phyloP scores from a whole-genome alignment of 2,329 filamentous ascomycete species.

The Xylariaceae sp. region DNA sequence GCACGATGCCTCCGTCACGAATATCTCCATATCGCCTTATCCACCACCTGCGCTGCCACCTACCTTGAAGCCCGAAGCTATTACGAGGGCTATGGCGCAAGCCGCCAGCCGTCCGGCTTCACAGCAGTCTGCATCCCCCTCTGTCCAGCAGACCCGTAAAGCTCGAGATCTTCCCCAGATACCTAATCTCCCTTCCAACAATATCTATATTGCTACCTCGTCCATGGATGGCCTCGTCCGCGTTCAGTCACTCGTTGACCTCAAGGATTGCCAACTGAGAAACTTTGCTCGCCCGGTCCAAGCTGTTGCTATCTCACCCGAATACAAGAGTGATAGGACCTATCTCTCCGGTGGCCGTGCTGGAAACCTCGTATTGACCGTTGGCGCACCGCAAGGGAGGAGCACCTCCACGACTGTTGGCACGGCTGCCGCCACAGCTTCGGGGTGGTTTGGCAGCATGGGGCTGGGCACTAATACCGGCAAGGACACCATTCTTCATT shows the following conservation, averaged over 20 bases:
- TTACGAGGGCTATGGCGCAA: conserved; percentile 34
- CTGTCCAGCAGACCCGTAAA: conserved; percentile 34
- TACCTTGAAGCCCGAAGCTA: conserved; percentile 38
- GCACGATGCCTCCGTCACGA: conserved; percentile 85
- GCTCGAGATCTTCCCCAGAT: conserved; percentile 47
- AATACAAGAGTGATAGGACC: conserved; percentile 81
- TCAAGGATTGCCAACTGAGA: conserved; percentile 82
- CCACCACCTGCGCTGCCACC: conserved; percentile 57
- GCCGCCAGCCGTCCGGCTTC: conserved; percentile 34
- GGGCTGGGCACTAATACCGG: conserved; percentile 72
- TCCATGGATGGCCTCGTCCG: conserved; percentile 96
- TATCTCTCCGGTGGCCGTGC: conserved; percentile 89
- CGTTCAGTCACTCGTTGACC: conserved; percentile 77
- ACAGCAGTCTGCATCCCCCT: conserved; percentile 38
- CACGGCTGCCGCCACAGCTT: conserved; percentile 75
- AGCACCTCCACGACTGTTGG: conserved; percentile 83
- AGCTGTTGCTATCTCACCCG: conserved; percentile 86
- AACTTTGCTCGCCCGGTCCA: conserved; percentile 94
- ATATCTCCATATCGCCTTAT: conserved; percentile 83
- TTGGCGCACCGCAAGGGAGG: conserved; percentile 70
- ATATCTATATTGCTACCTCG: conserved; percentile 87
- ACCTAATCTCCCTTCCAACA: conserved; percentile 74
- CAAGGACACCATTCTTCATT: conserved; percentile 81
- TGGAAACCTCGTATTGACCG: conserved; percentile 79
- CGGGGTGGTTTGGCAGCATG: conserved; percentile 86